Conservation (phyloP, 306 rosid genomes). For the Vigna trinervia region DNA sequence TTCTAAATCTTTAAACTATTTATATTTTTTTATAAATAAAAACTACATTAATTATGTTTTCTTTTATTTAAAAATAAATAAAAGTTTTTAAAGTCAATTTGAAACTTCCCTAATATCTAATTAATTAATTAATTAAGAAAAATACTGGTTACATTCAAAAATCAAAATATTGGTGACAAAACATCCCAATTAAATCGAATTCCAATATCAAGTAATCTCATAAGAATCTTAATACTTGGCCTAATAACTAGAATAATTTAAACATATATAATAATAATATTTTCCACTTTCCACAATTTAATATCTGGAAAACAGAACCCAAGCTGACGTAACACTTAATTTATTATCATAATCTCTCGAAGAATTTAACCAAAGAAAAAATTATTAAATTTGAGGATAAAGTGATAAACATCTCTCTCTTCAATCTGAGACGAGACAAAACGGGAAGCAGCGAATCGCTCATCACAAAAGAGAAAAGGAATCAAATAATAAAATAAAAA, state of each 20-base stretch:
- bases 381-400: conserved; percentile 27
- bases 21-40: no score
- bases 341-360: background rate
- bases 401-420: conserved; percentile 52
- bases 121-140: background rate
- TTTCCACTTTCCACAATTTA: no score
- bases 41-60: no score
- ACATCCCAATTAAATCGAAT: background rate
- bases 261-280: no score
- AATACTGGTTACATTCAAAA: background rate
- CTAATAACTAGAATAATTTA: background rate
- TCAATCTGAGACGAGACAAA: conserved; percentile 10
- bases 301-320: conserved; percentile 6
- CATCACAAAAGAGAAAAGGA: background rate
- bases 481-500: background rate
- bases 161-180: background rate
- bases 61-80: no score
- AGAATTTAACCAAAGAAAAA: background rate
- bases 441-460: conserved; percentile 38
- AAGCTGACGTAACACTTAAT: background rate
- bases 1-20: no score
- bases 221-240: background rate
- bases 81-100: no score
- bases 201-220: background rate
- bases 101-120: background rate